These are phyloP conservation scores for Hypoxylon sp. DNA, from an alignment of 2,329 filamentous ascomycete species.

Conservation along the genomic window DNA sequence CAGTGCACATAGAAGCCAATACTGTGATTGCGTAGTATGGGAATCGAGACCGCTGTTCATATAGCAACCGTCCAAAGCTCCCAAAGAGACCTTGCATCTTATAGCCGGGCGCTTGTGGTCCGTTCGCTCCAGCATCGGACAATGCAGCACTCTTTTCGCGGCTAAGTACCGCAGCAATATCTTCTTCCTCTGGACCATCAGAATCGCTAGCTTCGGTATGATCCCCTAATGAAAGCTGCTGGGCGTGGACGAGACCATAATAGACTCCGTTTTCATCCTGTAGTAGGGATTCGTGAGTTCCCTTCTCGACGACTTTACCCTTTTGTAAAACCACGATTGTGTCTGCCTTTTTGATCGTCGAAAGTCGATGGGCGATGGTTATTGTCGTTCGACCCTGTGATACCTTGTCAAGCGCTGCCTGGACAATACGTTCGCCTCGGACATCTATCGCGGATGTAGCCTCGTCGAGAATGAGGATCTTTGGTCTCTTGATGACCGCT, in stretches of 20 bases:
- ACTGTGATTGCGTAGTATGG: slow-evolving; percentile 66
- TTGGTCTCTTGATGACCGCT: slow-evolving; percentile 79
- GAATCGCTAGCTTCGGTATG: slow-evolving; percentile 57
- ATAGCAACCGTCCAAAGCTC: slow-evolving; percentile 70
- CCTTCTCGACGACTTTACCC: slow-evolving; percentile 79
- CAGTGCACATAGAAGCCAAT: slow-evolving; percentile 61
- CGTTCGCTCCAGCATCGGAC: slow-evolving; percentile 51
- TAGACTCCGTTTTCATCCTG: slow-evolving; percentile 74
- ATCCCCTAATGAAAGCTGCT: slow-evolving; percentile 70
- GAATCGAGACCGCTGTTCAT: slow-evolving; percentile 68
- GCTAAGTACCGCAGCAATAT: slow-evolving; percentile 57
- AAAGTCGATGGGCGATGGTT: slow-evolving; percentile 80
- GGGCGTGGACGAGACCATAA: slow-evolving; percentile 75
- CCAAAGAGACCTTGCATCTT: slow-evolving; percentile 60
- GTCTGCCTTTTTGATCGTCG: slow-evolving; percentile 83
- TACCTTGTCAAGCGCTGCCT: slow-evolving; percentile 73
- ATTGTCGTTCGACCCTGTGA: slow-evolving; percentile 77
- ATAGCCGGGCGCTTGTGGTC: slow-evolving; percentile 51
- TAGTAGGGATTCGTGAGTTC: slow-evolving; percentile 81
- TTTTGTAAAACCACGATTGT: slow-evolving; percentile 82
- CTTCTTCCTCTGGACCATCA: slow-evolving; percentile 58
- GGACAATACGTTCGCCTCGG: slow-evolving; percentile 71
- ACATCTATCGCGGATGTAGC: slow-evolving; percentile 77
- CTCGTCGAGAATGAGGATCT: slow-evolving; percentile 82
- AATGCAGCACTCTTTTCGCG: slow-evolving; percentile 63